Evolutionary conservation across 1,284 basidiomycete species (phyloP).

Genomic region (Acaromyces ingoldii): DNA sequence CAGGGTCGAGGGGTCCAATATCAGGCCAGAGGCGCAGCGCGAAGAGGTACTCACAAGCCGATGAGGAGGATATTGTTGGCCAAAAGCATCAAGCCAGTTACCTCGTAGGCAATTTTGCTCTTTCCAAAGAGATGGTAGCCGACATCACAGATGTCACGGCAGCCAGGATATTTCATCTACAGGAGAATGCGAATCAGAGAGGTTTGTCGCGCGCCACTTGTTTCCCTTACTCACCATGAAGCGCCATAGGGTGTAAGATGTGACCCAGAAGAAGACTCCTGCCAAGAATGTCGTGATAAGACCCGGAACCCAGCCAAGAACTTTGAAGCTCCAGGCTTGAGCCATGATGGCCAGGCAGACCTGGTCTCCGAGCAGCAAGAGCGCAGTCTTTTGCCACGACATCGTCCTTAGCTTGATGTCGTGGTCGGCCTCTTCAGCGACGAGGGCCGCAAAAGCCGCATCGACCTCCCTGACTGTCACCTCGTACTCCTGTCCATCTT

Average conservation of each 20-base stretch:
- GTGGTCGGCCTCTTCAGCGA: slow-evolving; percentile 10
- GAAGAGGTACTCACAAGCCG: too few species aligned
- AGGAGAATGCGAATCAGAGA: too few species aligned
- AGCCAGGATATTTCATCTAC: neutral
- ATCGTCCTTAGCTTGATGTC: slow-evolving; percentile 15
- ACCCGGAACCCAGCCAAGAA: slow-evolving; percentile 42
- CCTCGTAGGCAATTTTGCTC: slow-evolving; percentile 55
- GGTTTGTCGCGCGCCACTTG: too few species aligned
- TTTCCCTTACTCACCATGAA: slow-evolving; percentile 10
- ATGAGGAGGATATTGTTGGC: slow-evolving; percentile 17
- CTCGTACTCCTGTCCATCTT: too few species aligned
- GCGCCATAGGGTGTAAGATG: slow-evolving; percentile 8
- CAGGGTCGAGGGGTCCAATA: too few species aligned
- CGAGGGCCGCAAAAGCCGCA: slow-evolving; percentile 6
- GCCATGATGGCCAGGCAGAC: slow-evolving; percentile 45
- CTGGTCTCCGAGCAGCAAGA: slow-evolving; percentile 39
- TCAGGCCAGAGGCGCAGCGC: too few species aligned
- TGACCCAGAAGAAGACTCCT: slow-evolving; percentile 26
- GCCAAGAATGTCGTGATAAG: slow-evolving; percentile 34
- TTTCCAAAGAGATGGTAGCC: slow-evolving; percentile 42
- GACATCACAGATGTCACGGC: slow-evolving; percentile 8
- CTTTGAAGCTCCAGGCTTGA: slow-evolving; percentile 33
- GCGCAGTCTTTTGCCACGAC: slow-evolving; percentile 34
- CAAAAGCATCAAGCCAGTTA: slow-evolving; percentile 19
- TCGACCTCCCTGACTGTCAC: slow-evolving; percentile 8